These are phyloP conservation scores for Candida buenavistaensis DNA, from an alignment of 1,139 yeast genomes.

Conservation along the genomic window DNA sequence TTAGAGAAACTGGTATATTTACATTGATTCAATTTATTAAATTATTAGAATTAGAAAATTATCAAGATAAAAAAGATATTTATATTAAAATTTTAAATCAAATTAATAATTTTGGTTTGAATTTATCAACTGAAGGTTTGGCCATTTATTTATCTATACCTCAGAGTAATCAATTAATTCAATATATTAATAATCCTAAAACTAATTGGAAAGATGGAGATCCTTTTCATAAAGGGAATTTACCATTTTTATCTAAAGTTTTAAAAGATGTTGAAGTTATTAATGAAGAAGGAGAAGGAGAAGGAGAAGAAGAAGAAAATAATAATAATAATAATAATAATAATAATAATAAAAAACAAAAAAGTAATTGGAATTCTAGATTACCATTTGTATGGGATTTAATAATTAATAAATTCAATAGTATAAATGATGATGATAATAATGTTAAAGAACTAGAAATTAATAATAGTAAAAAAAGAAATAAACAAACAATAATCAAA, in stretches of 20 bases:
- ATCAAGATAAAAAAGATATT: constrained; percentile 17
- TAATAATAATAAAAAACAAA: constrained; percentile 32
- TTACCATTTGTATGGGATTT: constrained; percentile 83
- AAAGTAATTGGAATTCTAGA: constrained; percentile 75
- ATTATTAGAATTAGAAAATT: constrained; percentile 11
- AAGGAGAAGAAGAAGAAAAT: constrained; percentile 12
- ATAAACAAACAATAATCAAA: constrained; percentile 23
- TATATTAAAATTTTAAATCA: constrained; percentile 34
- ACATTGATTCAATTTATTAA: constrained; percentile 59
- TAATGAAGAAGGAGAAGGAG: constrained; percentile 37
- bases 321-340: constrained; percentile 15
- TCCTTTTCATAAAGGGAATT: constrained; percentile 71
- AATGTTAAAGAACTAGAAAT: constrained; percentile 16
- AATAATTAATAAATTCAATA: constrained; percentile 47
- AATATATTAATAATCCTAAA: constrained; percentile 25
- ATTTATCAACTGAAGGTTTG: constrained; percentile 76
- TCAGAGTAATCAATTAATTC: constrained; percentile 26
- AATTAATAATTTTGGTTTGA: constrained; percentile 55
- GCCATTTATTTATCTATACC: constrained; percentile 64
- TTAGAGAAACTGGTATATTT: constrained; percentile 76
- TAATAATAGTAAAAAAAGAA: constrained; percentile 18
- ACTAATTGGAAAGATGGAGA: constrained; percentile 68
- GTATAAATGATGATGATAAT: constrained; percentile 14
- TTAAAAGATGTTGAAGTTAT: constrained; percentile 55
- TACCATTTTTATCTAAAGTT: constrained; percentile 59